Evolutionary conservation across 352 stramenopile species (phyloP), one percentile per base, ranked within the genome.

Genomic region (Phytophthora meadii): DNA sequence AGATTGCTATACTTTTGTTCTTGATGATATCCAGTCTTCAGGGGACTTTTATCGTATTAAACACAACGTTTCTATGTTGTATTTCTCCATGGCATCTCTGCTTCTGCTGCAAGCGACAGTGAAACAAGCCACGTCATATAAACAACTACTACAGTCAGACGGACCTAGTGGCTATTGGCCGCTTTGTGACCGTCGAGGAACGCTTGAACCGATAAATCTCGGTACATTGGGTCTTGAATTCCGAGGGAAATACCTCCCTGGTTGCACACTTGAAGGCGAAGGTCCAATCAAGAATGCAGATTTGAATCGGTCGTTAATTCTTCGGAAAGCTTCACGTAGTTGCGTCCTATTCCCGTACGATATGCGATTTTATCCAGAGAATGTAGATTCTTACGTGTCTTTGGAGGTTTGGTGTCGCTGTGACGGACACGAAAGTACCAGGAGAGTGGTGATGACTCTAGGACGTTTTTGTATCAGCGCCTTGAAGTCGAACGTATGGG

Each of bases 11-110:
- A 58, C 65, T 1, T 97, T 98, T 45, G 74, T 83, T n/a, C 27
- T 83, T 5, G 82, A 94, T 17, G 90, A 98, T 68, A 59, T 97
- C 4, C 42, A 60, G 3, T 36, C 37, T 32, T 61, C 54, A 0
- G 54, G 54, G 2, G 74, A 79, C 3, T 42, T 63, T 1, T 92
- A 80, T 53, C 73, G 80, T 3, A 70, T 96, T 2, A 96, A 96
- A 58, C 87, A 96, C 74, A 96, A 95, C 63, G 55, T 97, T 14
- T 76, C 80, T 1, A 80, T 97, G 61, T 68, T 96, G 0, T 85
- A 97, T 59, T 96, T 97, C 46, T 93, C 92, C 0, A 84, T 94
- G 67, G 91, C 87, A n/a, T 94, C 90, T 17, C 55, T 97, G 27
- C 59, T 98, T 1, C 49, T 95, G 10, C 59, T 93, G 2, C 76